These are phyloP conservation scores for Penicillium capsulatum DNA, from an alignment of 2,329 filamentous ascomycete genomes.

Conservation along the genomic window DNA sequence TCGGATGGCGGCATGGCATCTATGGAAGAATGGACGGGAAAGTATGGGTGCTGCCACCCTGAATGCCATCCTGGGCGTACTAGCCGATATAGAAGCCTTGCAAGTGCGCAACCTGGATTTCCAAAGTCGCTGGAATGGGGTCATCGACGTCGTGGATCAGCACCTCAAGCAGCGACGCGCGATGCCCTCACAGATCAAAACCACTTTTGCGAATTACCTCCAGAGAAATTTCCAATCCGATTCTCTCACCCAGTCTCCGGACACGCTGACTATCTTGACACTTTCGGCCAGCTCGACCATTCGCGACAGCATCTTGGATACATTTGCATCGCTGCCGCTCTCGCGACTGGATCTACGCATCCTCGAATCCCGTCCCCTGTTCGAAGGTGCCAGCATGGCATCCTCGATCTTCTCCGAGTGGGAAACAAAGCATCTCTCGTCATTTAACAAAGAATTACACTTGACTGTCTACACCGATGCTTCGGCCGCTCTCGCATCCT, in stretches of 20 bases:
- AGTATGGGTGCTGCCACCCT: conserved; percentile 62
- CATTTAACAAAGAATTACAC: conserved; percentile 24
- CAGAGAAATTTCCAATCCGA: conserved; percentile 11
- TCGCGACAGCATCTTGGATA: conserved; percentile 45
- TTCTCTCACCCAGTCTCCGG: conserved; percentile 1
- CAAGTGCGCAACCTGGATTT: conserved; percentile 14
- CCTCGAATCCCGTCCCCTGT: conserved; percentile 64
- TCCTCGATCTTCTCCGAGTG: conserved; percentile 31
- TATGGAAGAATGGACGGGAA: conserved; percentile 62
- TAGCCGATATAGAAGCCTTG: conserved; percentile 27
- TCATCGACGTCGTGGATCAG: conserved; percentile 24
- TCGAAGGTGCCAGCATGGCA: conserved; percentile 59
- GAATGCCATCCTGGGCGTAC: conserved; percentile 25
- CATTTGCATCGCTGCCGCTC: conserved; percentile 35
- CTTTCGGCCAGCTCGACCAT: conserved; percentile 63
- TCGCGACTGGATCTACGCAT: conserved; percentile 53
- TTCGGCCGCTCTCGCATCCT: conserved; percentile 53
- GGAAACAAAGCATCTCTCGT: conserved; percentile 17
- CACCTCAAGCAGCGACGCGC: conserved; percentile 23
- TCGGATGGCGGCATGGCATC: conserved; percentile 58
- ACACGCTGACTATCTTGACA: conserved; percentile 52
- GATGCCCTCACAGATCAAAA: conserved; percentile 22
- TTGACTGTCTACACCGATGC: conserved; percentile 58
- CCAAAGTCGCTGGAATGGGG: conserved; percentile 17
- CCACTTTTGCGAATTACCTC: conserved; percentile 27